Evolutionary conservation across 2,329 filamentous ascomycete species (phyloP), one percentile per base, ranked within the genome.

Genomic region (Aphanocladium album): DNA sequence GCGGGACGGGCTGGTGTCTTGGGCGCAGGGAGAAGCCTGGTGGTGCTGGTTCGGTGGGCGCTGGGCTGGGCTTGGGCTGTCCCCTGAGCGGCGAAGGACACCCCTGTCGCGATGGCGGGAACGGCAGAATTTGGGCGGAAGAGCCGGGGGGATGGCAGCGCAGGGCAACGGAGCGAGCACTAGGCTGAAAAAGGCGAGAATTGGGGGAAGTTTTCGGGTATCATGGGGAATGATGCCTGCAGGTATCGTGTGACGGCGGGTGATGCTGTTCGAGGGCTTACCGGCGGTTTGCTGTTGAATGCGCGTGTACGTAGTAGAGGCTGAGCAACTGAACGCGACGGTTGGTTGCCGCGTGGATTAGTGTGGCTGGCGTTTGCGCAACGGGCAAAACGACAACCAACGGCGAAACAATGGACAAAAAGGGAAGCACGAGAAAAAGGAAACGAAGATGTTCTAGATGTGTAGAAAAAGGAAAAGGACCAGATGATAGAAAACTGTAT

Each of bases 1-100:
- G 56, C 56, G 55, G 45, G 56, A 58, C 37, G 27, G 25, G 27
- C 25, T 23, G 33, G 30, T 21, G 56, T 33, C 35, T 51, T 50
- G 56, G 56, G 56, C 17, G 45, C 56, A 58, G 46, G 56, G 56
- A 58, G 56, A 56, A 23, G 53, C 35, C 23, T 49, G 45, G 19
- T 50, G 45, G 30, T 9, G 16, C 12, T 27, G 51, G 3, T n/a
- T 33, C 35, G 53, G 41, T 16, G 19, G n/a, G n/a, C n/a, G n/a
- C n/a, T 37, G 30, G 54, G 54, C 25, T 14, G 30, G 5, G 8
- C 2, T 17, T 27, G 9, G 19, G 41, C 33, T 35, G 25, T 58
- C 56, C 56, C 56, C 56, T 58, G 56, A 58, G 56, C 17, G 9
- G 11, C 12, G n/a, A n/a, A n/a, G n/a, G n/a, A n/a, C 41, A 27